Evolutionary conservation across 192 early-diverging fungal genomes (phyloP), one percentile per base, ranked within the genome.

Genomic region (Coemansia sp.): DNA sequence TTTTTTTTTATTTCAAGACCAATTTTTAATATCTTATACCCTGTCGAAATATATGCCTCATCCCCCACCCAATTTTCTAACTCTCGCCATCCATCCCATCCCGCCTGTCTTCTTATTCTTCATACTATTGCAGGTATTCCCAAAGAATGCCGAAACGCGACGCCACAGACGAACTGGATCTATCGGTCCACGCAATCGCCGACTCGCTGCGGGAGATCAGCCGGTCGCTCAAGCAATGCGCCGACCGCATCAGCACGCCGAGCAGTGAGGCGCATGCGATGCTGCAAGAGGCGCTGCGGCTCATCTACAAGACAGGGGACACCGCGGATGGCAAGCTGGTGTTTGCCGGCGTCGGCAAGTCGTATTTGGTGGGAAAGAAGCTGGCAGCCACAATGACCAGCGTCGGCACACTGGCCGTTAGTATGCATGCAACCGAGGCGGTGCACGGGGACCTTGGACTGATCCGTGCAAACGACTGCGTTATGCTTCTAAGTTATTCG

Each of bases 401-500:
- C 66, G 42, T 71, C 9, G 77, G 77, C 5, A 74, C 72, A 8
- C 69, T 35, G 6, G 62, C 77, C 4, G 36, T 74, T 8, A 60
- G 65, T 33, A 46, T 80, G 17, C 77, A 80, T 46, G 56, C 77
- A 0, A 80, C 77, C 33, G 77, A 80, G 9, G 73, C 73, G 1
- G 45, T 80, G 7, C 77, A 80, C 20, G 77, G 77, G 17, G 77
- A 80, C 34, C 40, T 80, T 17, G 77, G 77, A 0, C 62, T 74
- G 2, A 19, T 80, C 9, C 22, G 17, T 0, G 53, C 57, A 2
- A 61, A 61, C 11, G 77, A 80, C 60, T 74, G 72, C 23, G 59
- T 80, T 33, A 17, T 80, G 0, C 65, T 69, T 7, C 61, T 80
- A n/a, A 80, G 77, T 19, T 75, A 80, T 38, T 74, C 72, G 22